phyloP scores from a whole-genome alignment of 192 early-diverging fungal genomes.

The Hyaloraphidium curvatum region DNA sequence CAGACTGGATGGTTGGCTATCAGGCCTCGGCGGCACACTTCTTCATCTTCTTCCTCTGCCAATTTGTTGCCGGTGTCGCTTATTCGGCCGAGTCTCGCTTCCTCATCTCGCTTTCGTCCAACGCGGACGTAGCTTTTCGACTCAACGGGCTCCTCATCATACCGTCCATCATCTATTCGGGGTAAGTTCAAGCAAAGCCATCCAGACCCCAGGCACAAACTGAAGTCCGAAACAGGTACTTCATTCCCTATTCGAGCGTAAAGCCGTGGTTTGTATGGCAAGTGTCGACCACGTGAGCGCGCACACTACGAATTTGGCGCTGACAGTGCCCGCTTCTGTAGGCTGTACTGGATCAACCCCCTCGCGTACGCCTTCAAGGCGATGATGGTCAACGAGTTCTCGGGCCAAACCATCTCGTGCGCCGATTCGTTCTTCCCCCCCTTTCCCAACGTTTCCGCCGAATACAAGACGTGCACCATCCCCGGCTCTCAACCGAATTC shows the following conservation, averaged over 20 bases:
- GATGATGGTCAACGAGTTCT: conserved; percentile 35
- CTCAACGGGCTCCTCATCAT: not conserved
- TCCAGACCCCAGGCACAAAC: too few relatives aligned
- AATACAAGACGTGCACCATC: not conserved
- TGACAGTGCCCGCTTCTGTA: not conserved
- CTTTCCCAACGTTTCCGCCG: not conserved
- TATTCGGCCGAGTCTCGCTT: not conserved
- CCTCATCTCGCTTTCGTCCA: not conserved
- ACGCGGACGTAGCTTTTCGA: not conserved
- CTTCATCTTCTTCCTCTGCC: not conserved
- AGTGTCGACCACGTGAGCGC: not conserved
- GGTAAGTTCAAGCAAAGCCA: too few relatives aligned
- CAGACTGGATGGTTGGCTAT: not conserved
- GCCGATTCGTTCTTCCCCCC: not conserved
- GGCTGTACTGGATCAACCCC: conserved; percentile 42
- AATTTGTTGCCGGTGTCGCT: not conserved
- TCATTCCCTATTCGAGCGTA: conserved; percentile 36
- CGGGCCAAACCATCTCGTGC: conserved; percentile 13
- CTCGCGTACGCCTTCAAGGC: conserved; percentile 35
- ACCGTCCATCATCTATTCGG: not conserved
- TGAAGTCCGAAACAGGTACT: conserved; percentile 34
- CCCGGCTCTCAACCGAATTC: not conserved
- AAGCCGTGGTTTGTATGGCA: conserved; percentile 36
- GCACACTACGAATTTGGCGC: not conserved
- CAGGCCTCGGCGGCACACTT: not conserved